Evolutionary conservation across 257 asterid species (phyloP).

Genomic region (Ehretia macrophylla): DNA sequence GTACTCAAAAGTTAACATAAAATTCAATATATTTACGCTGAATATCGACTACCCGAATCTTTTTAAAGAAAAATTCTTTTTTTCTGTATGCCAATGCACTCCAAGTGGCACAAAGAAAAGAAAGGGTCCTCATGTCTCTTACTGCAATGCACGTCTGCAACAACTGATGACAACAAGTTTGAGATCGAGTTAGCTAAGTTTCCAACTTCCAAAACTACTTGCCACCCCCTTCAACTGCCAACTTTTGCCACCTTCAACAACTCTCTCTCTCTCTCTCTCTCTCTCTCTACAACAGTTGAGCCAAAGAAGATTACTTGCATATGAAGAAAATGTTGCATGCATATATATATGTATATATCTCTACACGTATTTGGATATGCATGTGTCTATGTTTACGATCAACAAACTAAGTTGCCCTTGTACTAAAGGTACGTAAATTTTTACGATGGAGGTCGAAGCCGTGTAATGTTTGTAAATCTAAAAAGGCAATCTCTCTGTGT

Average conservation of each 20-base stretch:
- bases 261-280: neutral
- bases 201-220: neutral
- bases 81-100: no score
- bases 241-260: neutral
- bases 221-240: neutral
- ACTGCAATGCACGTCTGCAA: slow-evolving; percentile 45
- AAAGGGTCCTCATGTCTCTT: slow-evolving; percentile 4
- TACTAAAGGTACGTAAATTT: neutral
- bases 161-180: neutral
- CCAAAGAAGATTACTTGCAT: neutral
- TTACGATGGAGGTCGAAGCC: no score
- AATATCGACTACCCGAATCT: no score
- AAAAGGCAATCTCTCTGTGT: slow-evolving; percentile 8
- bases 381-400: neutral
- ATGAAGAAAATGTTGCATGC: neutral
- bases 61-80: no score
- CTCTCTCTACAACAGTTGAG: neutral
- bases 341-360: no score
- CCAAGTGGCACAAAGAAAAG: neutral
- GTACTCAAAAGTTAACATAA: no score
- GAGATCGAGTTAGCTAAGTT: neutral
- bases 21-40: no score
- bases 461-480: neutral
- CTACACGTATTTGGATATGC: neutral
- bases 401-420: neutral